These are phyloP conservation scores for Eucalyptus shirleyi DNA, from an alignment of 345 rosid genomes.

Conservation along the genomic window DNA sequence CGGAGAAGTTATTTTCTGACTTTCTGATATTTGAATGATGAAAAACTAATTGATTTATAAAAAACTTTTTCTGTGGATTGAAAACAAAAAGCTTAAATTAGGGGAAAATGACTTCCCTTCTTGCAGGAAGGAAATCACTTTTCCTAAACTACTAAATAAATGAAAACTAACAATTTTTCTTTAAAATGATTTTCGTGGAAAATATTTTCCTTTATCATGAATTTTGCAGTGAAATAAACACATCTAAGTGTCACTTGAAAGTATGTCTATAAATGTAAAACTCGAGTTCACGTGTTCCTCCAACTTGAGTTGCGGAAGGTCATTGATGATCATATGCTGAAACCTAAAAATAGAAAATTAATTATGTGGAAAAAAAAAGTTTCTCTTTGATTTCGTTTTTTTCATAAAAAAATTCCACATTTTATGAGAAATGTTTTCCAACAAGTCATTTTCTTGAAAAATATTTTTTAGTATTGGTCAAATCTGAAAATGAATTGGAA, in stretches of 20 bases:
- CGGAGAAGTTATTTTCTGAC: rapidly evolving
- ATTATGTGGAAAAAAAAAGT: neutral
- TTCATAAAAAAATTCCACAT: neutral
- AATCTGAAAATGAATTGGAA: neutral
- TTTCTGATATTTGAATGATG: neutral
- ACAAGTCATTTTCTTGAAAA: neutral
- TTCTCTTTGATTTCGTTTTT: neutral
- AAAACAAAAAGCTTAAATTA: neutral
- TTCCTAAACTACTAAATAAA: neutral
- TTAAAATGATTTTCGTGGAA: neutral
- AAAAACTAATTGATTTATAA: neutral
- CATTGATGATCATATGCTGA: neutral
- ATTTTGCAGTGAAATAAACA: neutral
- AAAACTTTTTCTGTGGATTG: rapidly evolving
- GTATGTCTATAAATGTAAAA: neutral
- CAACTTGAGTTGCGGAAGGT: neutral
- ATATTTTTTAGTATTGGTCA: neutral
- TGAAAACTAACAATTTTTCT: neutral
- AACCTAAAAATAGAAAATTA: neutral
- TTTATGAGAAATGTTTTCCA: neutral
- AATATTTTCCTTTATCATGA: neutral
- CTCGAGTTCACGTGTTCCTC: neutral
- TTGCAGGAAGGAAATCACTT: neutral
- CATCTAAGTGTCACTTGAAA: neutral
- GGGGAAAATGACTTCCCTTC: neutral